These are phyloP conservation scores for Eutrema yunnanense DNA, from an alignment of 345 rosid species.

Conservation along the genomic window DNA sequence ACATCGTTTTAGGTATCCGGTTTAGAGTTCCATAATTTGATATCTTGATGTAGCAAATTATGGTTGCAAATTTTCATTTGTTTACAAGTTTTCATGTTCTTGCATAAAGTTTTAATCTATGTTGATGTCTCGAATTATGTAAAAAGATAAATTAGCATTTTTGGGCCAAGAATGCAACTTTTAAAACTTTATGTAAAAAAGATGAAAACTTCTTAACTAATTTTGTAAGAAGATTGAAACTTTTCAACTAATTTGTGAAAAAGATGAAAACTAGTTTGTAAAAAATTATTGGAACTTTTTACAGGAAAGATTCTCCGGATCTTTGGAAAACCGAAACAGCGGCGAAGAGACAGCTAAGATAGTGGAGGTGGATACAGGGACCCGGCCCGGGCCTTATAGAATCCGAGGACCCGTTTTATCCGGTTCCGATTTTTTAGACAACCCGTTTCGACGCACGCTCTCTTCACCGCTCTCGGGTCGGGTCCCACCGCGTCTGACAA, in stretches of 20 bases:
- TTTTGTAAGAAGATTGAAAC: neutral
- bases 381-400: constrained; percentile 45
- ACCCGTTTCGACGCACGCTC: constrained; percentile 34
- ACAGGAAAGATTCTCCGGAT: constrained; percentile 65
- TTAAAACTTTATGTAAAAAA: neutral
- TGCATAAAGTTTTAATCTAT: too few species aligned
- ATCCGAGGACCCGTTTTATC: constrained; percentile 40
- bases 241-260: neutral
- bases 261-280: neutral
- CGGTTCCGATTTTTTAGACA: constrained; percentile 43
- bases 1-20: neutral
- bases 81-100: too few species aligned
- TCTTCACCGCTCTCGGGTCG: constrained; percentile 31
- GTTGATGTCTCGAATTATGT: neutral
- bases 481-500: constrained; percentile 27
- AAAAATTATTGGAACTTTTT: constrained; percentile 25
- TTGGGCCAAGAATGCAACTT: neutral
- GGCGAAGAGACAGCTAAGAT: constrained; percentile 65
- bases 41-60: too few species aligned
- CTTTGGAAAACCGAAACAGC: constrained; percentile 36
- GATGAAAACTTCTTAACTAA: neutral
- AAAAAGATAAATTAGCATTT: neutral
- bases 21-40: neutral
- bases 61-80: too few species aligned
- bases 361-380: constrained; percentile 70